Percentiles rank a stretch among this genome's conserved stretches.
phyloP scores from a whole-genome alignment of 2,329 filamentous ascomycete genomes.

The Fusarium azukiicola region DNA sequence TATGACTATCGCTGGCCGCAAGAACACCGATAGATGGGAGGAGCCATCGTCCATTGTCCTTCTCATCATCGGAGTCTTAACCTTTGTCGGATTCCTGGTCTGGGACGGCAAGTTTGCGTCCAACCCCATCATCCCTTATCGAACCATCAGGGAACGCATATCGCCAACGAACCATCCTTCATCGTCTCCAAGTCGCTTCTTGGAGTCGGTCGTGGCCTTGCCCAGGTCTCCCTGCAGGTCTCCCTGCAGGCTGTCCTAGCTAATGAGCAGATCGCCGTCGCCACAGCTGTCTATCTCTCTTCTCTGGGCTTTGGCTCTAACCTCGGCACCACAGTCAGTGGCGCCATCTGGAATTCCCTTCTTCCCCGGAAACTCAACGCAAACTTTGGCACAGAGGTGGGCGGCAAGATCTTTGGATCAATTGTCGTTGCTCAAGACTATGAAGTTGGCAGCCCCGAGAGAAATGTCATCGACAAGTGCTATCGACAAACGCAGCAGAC shows the following conservation, averaged over 20 bases:
- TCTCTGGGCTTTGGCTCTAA: slow-evolving; percentile 43
- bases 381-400: slow-evolving; percentile 28
- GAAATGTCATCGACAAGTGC: slow-evolving; percentile 31
- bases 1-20: slow-evolving; percentile 42
- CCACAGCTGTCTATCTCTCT: slow-evolving; percentile 42
- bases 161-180: slow-evolving; percentile 40
- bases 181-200: slow-evolving; percentile 44
- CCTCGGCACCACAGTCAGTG: slow-evolving; percentile 40
- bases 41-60: slow-evolving; percentile 41
- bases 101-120: slow-evolving; percentile 43
- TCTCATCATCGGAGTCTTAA: slow-evolving; percentile 30
- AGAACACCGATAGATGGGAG: slow-evolving; percentile 44
- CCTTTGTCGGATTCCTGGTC: slow-evolving; percentile 30
- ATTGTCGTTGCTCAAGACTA: slow-evolving; percentile 42
- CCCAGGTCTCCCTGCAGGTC: slow-evolving; percentile 32
- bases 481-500: slow-evolving; percentile 45
- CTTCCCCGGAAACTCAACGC: slow-evolving; percentile 34
- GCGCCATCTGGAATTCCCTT: slow-evolving; percentile 45
- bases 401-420: slow-evolving; percentile 38
- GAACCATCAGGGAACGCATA: slow-evolving; percentile 43
- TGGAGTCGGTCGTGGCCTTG: slow-evolving; percentile 40
- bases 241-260: slow-evolving; percentile 37
- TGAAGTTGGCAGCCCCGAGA: slow-evolving; percentile 26
- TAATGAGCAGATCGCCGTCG: slow-evolving; percentile 41
- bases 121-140: slow-evolving; percentile 41